Percentiles rank a stretch among this genome's conserved stretches.
These are phyloP conservation scores for Geoglossum glabrum DNA, from an alignment of 495 filamentous ascomycete species.

Conservation along the genomic window DNA sequence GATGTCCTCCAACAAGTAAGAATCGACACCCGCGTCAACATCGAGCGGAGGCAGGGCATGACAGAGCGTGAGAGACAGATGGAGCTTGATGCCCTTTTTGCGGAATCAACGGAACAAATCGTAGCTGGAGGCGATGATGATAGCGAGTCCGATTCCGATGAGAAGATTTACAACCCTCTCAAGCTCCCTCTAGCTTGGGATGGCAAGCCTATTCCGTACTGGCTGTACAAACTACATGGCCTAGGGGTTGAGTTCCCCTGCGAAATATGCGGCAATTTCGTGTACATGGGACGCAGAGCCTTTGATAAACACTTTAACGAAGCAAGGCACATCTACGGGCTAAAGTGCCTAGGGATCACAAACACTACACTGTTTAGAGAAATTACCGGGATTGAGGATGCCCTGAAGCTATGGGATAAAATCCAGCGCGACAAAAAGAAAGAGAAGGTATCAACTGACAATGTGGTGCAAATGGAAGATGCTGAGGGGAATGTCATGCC, in stretches of 20 bases:
- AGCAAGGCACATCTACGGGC: constrained; percentile 70
- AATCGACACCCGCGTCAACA: constrained; percentile 71
- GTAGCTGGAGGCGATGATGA: constrained; percentile 35
- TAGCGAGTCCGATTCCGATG: constrained; percentile 44
- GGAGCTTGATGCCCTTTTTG: constrained; percentile 74
- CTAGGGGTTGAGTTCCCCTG: constrained; percentile 88
- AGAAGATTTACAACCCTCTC: constrained; percentile 87
- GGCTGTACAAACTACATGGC: constrained; percentile 94
- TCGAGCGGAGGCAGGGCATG: constrained; percentile 87
- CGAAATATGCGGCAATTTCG: constrained; percentile 92
- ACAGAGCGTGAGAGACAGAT: constrained; percentile 85
- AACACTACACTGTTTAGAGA: constrained; percentile 85
- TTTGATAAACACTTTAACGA: constrained; percentile 99
- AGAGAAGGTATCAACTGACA: constrained; percentile 50
- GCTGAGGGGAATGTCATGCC: constrained; percentile 96
- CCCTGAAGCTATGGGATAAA: constrained; percentile 78
- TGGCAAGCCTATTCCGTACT: constrained; percentile 95
- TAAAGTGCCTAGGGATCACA: constrained; percentile 84
- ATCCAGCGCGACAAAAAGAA: constrained; percentile 72
- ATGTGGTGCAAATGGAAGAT: constrained; percentile 96
- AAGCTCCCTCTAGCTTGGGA: constrained; percentile 95
- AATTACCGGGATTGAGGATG: constrained; percentile 80
- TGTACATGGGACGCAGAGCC: constrained; percentile 87
- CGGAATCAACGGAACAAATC: constrained; percentile 28
- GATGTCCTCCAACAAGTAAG: constrained; percentile 58